Base-by-base conservation (phyloP, 306 rosid genomes). In the Cicer judaicum region DNA sequence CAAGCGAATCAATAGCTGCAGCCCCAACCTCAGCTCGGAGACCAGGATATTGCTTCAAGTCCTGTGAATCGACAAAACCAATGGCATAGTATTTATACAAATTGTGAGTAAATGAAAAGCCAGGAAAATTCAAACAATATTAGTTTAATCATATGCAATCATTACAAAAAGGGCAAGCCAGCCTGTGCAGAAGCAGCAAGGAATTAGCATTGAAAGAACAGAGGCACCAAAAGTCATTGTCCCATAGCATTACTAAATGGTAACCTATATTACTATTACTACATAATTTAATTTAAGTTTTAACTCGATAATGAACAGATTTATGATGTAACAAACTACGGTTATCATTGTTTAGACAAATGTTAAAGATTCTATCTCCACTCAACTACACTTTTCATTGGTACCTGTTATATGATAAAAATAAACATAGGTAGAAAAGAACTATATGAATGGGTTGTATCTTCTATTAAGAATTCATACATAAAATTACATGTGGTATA, bases 41-140 rank as follows among this genome's bases (percentile, higher is more conserved):
- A 76, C 92, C 93, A 47, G 98, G 98, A 80, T 91, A 93, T 79
- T 93, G 97, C 90, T 74, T 89, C 79, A 93, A 82, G 65, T 93
- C 98, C 97, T 93, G 89, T 13, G 36, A 85, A 83, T 50, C 54
- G 74, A 70, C 34, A 46, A 54, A 65, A 68, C n/a, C 70, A 66
- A 53, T 38, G n/a, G 5, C 62, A 70, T 43, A 60, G 8, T 7
- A 54, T 78, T 18, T 49, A 18, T 2, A 16, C 64, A 47, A 68
- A 39, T 40, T 67, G 16, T 47, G 63, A 55, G 64, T 49, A 59
- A 14, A 7, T 10, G 14, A 24, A 74, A 80, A 50, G 53, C 10
- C 10, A 36, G 12, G 6, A 59, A 68, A 24, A 24, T 34, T 8
- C n/a, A 49, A 48, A 73, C 64, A 1, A 7, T 12, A 15, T 54